Evolutionary conservation across 345 rosid genomes (phyloP).

Genomic region (Mallotus nudiflorus): DNA sequence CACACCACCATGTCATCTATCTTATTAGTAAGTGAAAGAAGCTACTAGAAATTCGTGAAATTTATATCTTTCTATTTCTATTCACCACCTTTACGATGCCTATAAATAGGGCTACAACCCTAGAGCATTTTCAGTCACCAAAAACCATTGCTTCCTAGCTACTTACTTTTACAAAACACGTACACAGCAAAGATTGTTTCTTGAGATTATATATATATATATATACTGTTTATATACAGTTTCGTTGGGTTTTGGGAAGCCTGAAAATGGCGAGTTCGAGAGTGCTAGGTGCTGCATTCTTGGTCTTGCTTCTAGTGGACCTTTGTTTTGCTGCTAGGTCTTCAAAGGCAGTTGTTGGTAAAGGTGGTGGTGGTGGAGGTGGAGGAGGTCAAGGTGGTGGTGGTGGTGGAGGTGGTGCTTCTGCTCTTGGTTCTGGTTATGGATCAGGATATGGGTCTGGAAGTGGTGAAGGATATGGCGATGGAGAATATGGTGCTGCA

Average conservation of each 20-base stretch:
- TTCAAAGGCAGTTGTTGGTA: constrained; percentile 8
- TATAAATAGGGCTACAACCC: constrained; percentile 15
- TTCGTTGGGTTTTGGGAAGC: not conserved
- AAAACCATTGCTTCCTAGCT: not conserved
- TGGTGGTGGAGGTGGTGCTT: constrained; percentile 29
- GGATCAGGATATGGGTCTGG: constrained; percentile 51
- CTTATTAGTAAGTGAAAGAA: not conserved
- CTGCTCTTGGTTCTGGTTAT: constrained; percentile 27
- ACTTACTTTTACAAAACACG: too few species aligned
- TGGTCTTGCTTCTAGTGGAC: constrained; percentile 45
- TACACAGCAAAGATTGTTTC: too few species aligned
- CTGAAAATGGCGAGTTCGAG: constrained; percentile 31
- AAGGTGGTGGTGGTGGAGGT: constrained; percentile 38
- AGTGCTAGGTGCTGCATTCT: constrained; percentile 40
- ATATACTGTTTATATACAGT: not conserved
- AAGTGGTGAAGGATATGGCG: constrained; percentile 16
- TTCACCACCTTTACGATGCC: not conserved
- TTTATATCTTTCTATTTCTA: not conserved
- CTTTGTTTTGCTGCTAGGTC: constrained; percentile 48
- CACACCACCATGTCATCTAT: not conserved
- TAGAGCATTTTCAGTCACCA: constrained; percentile 5
- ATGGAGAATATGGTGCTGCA: constrained; percentile 1
- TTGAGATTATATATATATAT: not conserved
- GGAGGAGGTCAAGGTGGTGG: constrained; percentile 46
- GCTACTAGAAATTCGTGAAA: constrained; percentile 12